Conservation (phyloP, 108 stramenopile species). For the Pseudonitzschia delicatissima region DNA sequence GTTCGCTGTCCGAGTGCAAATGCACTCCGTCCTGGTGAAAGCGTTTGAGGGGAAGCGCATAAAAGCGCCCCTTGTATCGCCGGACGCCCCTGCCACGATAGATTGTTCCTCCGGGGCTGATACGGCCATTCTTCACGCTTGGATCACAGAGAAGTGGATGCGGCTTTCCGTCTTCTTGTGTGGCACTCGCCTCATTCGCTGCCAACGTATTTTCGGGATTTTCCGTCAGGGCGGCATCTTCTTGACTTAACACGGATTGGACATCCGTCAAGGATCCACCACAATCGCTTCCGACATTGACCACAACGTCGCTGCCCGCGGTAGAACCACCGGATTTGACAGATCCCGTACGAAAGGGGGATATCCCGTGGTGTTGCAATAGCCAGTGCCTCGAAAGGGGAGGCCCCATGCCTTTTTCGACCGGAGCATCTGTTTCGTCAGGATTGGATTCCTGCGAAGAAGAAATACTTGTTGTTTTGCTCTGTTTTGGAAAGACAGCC, state of each 20-base stretch:
- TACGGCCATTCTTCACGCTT: slow-evolving; percentile 34
- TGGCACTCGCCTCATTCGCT: neutral
- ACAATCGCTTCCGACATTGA: slow-evolving; percentile 55
- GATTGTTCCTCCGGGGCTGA: slow-evolving; percentile 61
- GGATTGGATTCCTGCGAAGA: neutral
- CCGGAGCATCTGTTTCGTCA: neutral
- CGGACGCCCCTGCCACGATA: slow-evolving; percentile 56
- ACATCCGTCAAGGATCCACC: slow-evolving; percentile 40
- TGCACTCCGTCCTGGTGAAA: slow-evolving; percentile 49
- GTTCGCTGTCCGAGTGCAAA: slow-evolving; percentile 11
- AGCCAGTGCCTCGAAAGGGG: slow-evolving; percentile 44
- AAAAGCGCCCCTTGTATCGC: slow-evolving; percentile 62
- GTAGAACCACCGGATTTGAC: slow-evolving; percentile 41
- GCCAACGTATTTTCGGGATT: neutral
- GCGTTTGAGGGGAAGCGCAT: slow-evolving; percentile 49
- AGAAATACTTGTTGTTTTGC: neutral
- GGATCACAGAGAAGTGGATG: slow-evolving; percentile 27
- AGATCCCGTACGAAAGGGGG: slow-evolving; percentile 28
- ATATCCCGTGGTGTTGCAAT: slow-evolving; percentile 14
- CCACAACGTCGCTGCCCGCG: slow-evolving; percentile 39
- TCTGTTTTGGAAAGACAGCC: slow-evolving; percentile 17
- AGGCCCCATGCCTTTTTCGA: slow-evolving; percentile 58
- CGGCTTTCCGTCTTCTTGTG: neutral
- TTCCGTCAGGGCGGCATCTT: slow-evolving; percentile 18
- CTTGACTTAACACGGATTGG: slow-evolving; percentile 41